A percentile compares a stretch with the other conserved stretches of the same genome.
phyloP scores from a whole-genome alignment of 177 flowering plant species.

The Vitis hybrid region DNA sequence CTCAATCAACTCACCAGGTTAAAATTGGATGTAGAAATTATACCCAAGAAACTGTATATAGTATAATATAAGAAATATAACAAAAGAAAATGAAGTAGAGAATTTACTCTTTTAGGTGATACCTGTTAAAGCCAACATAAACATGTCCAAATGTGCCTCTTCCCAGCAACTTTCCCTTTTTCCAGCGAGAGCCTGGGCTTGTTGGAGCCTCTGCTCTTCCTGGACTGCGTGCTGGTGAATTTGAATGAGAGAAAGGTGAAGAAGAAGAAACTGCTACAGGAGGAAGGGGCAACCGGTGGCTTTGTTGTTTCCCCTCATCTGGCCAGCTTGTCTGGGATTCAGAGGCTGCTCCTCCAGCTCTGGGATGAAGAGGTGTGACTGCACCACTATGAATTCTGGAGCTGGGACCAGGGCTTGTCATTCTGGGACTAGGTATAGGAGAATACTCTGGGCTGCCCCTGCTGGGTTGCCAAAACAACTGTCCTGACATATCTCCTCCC shows the following conservation, averaged over 20 bases:
- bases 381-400: slow-evolving; percentile 70
- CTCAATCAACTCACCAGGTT: neutral
- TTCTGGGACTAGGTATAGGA: slow-evolving; percentile 87
- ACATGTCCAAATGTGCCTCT: slow-evolving; percentile 95
- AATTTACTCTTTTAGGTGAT: neutral
- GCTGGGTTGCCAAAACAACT: slow-evolving; percentile 86
- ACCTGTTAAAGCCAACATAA: slow-evolving; percentile 89
- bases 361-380: slow-evolving; percentile 66
- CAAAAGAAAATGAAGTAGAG: neutral
- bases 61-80: neutral
- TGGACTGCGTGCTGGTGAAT: slow-evolving; percentile 79
- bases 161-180: slow-evolving; percentile 80
- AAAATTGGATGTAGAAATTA: neutral
- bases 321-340: slow-evolving; percentile 50
- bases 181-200: slow-evolving; percentile 80
- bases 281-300: slow-evolving; percentile 68
- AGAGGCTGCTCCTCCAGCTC: slow-evolving; percentile 42
- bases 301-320: slow-evolving; percentile 62
- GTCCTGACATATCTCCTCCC: slow-evolving; percentile 78
- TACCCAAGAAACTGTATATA: neutral
- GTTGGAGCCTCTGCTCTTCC: slow-evolving; percentile 70
- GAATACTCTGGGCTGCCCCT: slow-evolving; percentile 95
- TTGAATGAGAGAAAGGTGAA: slow-evolving; percentile 63
- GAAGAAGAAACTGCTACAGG: slow-evolving; percentile 52
- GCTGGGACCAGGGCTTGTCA: slow-evolving; percentile 70